Base-by-base conservation (phyloP, 1,284 basidiomycete genomes). In the Puccinia horiana region DNA sequence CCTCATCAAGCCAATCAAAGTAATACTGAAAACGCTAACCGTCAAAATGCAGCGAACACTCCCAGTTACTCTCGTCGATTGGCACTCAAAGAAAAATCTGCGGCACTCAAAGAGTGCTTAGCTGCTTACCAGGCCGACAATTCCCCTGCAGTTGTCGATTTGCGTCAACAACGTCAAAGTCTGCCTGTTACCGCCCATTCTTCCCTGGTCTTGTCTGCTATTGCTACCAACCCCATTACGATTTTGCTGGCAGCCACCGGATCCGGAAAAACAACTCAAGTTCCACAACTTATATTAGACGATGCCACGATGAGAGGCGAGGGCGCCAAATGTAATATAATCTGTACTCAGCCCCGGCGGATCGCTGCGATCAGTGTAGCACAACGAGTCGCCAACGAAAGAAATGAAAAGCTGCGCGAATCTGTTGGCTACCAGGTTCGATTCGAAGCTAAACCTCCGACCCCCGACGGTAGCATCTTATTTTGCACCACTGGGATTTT, bases 401-500 rank as follows among this genome's bases (percentile, higher is more conserved):
- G 96, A 73, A 93, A 93, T 12, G 92, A 97, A 86, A 83, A 84
- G 0, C 85, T 93, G 1, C 95, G 96, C 9, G 83, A 85, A 23
- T 90, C 91, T 0, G 90, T 98, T 76, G 96, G 96, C 1, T 98
- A 98, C 86, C 94, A 95, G 85, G 95, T 98, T 81, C 92, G 96
- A 58, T 98, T 98, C 86, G 95, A 98, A 84, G 88, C 91, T 76
- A 93, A 92, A 85, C 88, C 91, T 0, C 95, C 96, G 2, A 90
- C 93, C 84, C 91, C 91, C 14, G 90, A 96, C 87, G 96, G 96
- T 6, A 88, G 87, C 81, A 91, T 98, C 88, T 94, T 93, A 0
- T 98, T 96, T 88, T 97, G 94, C 88, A 98, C 96, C 5, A 95
- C 93, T 18, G 95, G 96, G 84, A 90, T 97, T 84, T 94, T 98